Percentiles rank a stretch among this genome's conserved stretches.
phyloP scores from a whole-genome alignment of 2,329 filamentous ascomycete species.

The Claviceps sp. region DNA sequence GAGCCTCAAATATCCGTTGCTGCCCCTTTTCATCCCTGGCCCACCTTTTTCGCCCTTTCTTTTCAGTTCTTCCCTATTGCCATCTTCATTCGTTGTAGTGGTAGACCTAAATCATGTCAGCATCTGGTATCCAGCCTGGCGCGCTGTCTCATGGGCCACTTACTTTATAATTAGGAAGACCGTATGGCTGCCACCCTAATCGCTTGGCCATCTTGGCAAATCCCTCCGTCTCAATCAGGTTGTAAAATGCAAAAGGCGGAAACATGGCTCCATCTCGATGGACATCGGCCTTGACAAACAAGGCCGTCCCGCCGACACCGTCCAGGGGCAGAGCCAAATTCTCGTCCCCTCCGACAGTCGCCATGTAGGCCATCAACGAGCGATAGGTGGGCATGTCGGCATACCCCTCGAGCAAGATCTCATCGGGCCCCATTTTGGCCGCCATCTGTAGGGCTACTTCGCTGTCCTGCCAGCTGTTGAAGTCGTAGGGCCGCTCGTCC shows the following conservation, averaged over 20 bases:
- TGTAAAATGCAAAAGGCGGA: conserved; percentile 88
- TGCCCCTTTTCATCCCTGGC: neutral
- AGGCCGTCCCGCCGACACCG: conserved; percentile 82
- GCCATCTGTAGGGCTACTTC: conserved; percentile 63
- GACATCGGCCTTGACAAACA: conserved; percentile 92
- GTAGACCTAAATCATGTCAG: conserved; percentile 48
- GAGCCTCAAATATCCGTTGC: neutral
- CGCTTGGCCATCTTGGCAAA: conserved; percentile 95
- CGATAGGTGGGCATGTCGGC: conserved; percentile 86
- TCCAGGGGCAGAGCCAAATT: conserved; percentile 63
- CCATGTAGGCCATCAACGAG: conserved; percentile 78
- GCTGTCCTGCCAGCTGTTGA: conserved; percentile 95
- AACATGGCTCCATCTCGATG: conserved; percentile 98
- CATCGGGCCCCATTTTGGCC: conserved; percentile 72
- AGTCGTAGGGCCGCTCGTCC: conserved; percentile 81
- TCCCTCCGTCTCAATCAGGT: conserved; percentile 94
- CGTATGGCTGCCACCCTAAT: conserved; percentile 71
- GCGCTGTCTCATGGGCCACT: conserved; percentile 17
- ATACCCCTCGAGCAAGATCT: conserved; percentile 89
- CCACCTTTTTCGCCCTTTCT: neutral
- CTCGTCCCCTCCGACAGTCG: conserved; percentile 40
- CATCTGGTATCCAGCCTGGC: neutral
- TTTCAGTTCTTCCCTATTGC: neutral
- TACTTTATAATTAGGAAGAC: conserved; percentile 96
- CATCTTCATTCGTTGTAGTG: conserved; percentile 71